Evolutionary conservation across 352 stramenopile species (phyloP), one percentile per base, ranked within the genome.

Genomic region (Phytopythium oedochilum): DNA sequence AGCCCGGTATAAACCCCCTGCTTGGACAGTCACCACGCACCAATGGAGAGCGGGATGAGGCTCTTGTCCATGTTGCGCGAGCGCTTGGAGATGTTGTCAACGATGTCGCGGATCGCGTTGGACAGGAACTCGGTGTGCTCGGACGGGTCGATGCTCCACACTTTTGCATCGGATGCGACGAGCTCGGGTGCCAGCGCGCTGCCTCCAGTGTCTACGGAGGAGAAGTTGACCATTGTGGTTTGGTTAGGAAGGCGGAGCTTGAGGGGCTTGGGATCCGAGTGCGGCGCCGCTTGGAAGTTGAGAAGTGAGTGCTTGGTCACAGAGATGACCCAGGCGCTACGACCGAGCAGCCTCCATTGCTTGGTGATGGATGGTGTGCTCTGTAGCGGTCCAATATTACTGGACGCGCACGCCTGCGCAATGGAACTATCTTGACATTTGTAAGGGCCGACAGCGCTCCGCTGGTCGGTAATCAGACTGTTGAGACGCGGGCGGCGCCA

Each of bases 91-190:
- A 97, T 88, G 50, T 78, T 78, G 75, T 96, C 88, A 18, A 97
- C 82, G 57, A 96, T 92, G 32, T 85, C 79, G 38, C 88, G 76
- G 59, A 97, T 94, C 10, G 86, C 86, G 73, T 97, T 97, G 47
- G 64, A 23, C 35, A 46, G 64, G 40, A 63, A 62, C 59, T 69
- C 63, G 22, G 61, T 68, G 32, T 70, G 62, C 56, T 70, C 66
- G 57, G 66, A 73, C 58, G 66, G 57, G 31, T 61, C 47, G 14
- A 73, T 56, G 38, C 59, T 68, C 66, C 66, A 73, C 20, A 67
- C 53, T 22, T 55, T 53, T 28, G 60, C 61, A 32, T 59, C 57
- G 18, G 2, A 9, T 3, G 35, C 17, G 23, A 32, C 20, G 45
- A 38, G 5, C 48, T 55, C 31, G 48, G 48, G 28, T 34, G 18